phyloP scores from a whole-genome alignment of 2,329 filamentous ascomycete genomes.

The Fusarium foetens region DNA sequence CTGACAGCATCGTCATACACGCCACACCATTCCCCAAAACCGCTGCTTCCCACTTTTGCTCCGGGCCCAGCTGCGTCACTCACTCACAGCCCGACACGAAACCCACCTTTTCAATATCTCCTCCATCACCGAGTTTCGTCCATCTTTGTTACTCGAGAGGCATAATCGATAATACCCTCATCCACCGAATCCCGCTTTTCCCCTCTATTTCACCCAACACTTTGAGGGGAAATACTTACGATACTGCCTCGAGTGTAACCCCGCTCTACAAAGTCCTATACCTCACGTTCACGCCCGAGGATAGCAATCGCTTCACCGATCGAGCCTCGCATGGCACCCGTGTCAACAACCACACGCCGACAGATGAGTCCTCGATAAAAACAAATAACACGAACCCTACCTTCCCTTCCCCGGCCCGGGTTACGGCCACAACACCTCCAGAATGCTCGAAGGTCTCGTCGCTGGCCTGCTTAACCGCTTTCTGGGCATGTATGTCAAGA shows the following conservation, averaged over 20 bases:
- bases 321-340: conserved; percentile 40
- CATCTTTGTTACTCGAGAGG: conserved; percentile 11
- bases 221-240: neutral
- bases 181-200: conserved; percentile 11
- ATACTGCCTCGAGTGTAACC: conserved; percentile 8
- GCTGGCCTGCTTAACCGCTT: conserved; percentile 98
- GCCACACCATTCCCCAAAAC: conserved; percentile 39
- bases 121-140: conserved; percentile 18
- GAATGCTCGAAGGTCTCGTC: conserved; percentile 96
- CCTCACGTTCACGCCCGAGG: neutral
- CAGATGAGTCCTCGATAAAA: conserved; percentile 42
- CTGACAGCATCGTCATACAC: conserved; percentile 41
- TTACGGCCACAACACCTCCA: conserved; percentile 71
- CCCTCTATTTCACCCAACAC: neutral
- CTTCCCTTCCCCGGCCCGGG: conserved; percentile 70
- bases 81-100: conserved; percentile 29
- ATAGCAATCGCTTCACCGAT: conserved; percentile 13
- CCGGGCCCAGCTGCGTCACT: conserved; percentile 33
- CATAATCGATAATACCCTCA: conserved; percentile 33
- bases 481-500: conserved; percentile 99
- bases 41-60: conserved; percentile 44
- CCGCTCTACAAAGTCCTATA: conserved; percentile 4
- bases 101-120: conserved; percentile 25
- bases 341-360: conserved; percentile 22
- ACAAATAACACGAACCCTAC: conserved; percentile 16